Percentiles rank a stretch among this genome's conserved stretches.
Evolutionary conservation across 495 filamentous ascomycete genomes (phyloP).

Genomic region (Penicillium verhagenii): DNA sequence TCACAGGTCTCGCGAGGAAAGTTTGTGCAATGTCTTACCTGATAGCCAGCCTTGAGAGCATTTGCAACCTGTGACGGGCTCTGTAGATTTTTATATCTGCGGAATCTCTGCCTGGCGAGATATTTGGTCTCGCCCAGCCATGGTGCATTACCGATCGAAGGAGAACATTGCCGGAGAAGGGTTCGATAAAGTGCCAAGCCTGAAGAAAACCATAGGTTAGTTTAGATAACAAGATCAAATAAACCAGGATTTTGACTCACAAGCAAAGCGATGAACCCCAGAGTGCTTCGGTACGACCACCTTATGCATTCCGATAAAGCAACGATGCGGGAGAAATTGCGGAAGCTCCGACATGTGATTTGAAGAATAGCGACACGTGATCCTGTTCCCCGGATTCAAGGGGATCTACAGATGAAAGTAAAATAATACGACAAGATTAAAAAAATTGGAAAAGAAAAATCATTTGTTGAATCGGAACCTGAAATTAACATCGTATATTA

Average conservation of each 20-base stretch:
- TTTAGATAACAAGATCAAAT: not conserved
- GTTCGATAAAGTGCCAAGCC: conserved; percentile 73
- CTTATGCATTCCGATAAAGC: conserved; percentile 37
- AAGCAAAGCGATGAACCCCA: conserved; percentile 61
- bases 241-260: conserved; percentile 37
- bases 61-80: conserved; percentile 53
- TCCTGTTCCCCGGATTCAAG: not conserved
- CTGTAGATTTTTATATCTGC: conserved; percentile 52
- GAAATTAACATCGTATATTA: too few species aligned
- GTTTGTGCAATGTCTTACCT: conserved; percentile 36
- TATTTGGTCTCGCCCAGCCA: conserved; percentile 39
- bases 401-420: not conserved
- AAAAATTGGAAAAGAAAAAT: not conserved
- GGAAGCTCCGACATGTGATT: conserved; percentile 4
- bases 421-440: too few species aligned
- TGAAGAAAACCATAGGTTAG: conserved; percentile 23
- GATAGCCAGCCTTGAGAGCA: conserved; percentile 64
- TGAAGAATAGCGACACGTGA: conserved; percentile 8
- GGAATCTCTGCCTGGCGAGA: conserved; percentile 56
- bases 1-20: not conserved
- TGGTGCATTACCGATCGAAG: conserved; percentile 43
- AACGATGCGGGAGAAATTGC: conserved; percentile 24
- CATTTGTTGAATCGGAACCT: too few species aligned
- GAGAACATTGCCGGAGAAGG: conserved; percentile 60
- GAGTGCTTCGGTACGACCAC: conserved; percentile 45